A percentile compares a stretch with the other conserved stretches of the same genome.
Conservation (phyloP, 2,329 filamentous ascomycete species). For the Ustulina deusta region DNA sequence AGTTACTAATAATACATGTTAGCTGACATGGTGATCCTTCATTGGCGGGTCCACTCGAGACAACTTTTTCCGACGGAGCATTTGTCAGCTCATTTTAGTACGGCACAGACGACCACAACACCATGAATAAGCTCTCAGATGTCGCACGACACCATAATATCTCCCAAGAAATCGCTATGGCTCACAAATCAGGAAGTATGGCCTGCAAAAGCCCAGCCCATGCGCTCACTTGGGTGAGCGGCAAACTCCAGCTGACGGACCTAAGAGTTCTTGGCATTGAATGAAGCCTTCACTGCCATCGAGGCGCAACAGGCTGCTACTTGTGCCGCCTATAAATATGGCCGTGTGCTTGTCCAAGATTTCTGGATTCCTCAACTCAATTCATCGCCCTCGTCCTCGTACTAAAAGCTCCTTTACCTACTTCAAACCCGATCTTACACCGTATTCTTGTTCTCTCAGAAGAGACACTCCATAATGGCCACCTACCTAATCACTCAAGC, state of each 20-base stretch:
- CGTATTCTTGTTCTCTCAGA: not conserved
- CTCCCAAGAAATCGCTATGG: not conserved
- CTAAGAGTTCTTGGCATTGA: not conserved
- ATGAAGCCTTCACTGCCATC: not conserved
- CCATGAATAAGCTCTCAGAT: too few species aligned
- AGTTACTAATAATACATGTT: too few species aligned
- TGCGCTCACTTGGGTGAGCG: too few species aligned
- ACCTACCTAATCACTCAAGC: constrained; percentile 54
- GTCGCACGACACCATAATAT: not conserved
- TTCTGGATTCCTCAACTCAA: not conserved
- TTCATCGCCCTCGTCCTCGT: too few species aligned
- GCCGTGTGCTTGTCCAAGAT: not conserved
- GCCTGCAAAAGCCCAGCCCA: too few species aligned
- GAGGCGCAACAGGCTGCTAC: too few species aligned
- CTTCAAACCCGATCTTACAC: not conserved
- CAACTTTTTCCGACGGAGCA: constrained; percentile 39
- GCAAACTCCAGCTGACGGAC: not conserved
- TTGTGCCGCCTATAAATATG: constrained; percentile 27
- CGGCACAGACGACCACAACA: too few species aligned
- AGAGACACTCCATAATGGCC: constrained; percentile 40
- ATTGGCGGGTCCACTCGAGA: constrained; percentile 32
- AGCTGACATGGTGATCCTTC: constrained; percentile 1
- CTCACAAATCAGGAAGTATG: not conserved
- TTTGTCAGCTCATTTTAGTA: constrained; percentile 31
- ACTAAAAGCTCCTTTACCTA: not conserved